Evolutionary conservation across 208 protist genomes (phyloP), one percentile per base, ranked within the genome.

Genomic region (Wallacemonas sp.): DNA sequence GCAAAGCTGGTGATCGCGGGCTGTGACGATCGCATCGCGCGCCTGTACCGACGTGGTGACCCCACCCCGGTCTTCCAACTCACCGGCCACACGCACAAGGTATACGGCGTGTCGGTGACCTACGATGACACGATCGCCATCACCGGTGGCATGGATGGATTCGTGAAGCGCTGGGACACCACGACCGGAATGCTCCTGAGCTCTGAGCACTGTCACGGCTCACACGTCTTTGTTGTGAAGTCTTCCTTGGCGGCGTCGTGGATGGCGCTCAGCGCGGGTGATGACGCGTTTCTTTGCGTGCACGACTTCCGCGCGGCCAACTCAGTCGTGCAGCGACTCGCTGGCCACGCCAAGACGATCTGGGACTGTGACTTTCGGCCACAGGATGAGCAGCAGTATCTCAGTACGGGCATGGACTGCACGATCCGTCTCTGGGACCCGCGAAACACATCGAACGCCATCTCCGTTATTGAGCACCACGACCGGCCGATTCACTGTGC

Each of bases 381-480:
- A 17, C 21, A 49, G 34, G 52, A 72, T 36, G 72, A 83, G 23
- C 16, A 36, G 14, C 76, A 79, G 47, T 83, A 86, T 52, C 74
- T 66, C 1, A 76, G 82, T 24, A 65, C 66, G 34, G 84, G 89
- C n/a, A 90, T 90, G 61, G 89, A 95, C 78, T 55, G 24, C 46
- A 81, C 72, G 19, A 61, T 89, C 19, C 72, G 67, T 12, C 61
- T 93, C 27, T 95, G 86, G 78, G 89, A 95, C 60, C 56, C 80
- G 8, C 78, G 89, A 19, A 54, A 62, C 2, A 46, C 77, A 23
- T 61, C 32, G 0, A 38, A 30, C 2, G 72, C 82, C 1, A 1
- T 81, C 24, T 4, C 66, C 29, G 68, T 66, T 12, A 46, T 86
- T 26, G 62, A 44, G 33, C 67, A 79, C 38, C 85, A 92, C 75